Conservation (phyloP, 306 rosid genomes). For the Calophaca sinica region DNA sequence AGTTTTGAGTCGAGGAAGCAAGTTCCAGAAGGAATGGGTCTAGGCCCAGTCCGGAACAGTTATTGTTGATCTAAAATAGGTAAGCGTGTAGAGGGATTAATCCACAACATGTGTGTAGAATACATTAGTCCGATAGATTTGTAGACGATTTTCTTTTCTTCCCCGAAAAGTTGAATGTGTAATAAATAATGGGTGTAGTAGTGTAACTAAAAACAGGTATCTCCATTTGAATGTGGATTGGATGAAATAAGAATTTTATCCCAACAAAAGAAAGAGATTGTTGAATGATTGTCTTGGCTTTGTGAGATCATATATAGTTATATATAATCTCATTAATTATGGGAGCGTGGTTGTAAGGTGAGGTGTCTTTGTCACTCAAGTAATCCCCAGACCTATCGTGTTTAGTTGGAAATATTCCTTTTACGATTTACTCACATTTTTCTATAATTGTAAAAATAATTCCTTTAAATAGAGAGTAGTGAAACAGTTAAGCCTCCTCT, state of each 20-base stretch:
- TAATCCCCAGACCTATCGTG: constrained; percentile 44
- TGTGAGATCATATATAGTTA: background rate
- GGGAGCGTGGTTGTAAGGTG: constrained; percentile 41
- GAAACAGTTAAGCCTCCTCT: constrained; percentile 11
- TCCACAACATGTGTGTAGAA: too few species aligned
- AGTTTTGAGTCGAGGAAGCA: too few species aligned
- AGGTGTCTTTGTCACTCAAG: constrained; percentile 53
- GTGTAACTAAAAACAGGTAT: constrained; percentile 19
- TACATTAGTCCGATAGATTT: too few species aligned
- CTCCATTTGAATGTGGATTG: constrained; percentile 18
- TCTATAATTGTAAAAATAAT: constrained; percentile 2
- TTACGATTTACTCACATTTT: background rate
- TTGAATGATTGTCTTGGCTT: constrained; percentile 38
- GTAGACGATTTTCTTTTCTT: background rate
- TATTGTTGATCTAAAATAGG: too few species aligned
- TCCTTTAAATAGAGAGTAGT: background rate
- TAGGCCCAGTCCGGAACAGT: too few species aligned
- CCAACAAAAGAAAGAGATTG: constrained; percentile 41
- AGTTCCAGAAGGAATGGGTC: too few species aligned
- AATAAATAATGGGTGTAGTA: constrained; percentile 17
- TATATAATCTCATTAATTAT: constrained; percentile 40
- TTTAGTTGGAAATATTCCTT: constrained; percentile 43
- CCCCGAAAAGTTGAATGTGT: constrained; percentile 10
- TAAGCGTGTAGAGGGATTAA: too few species aligned
- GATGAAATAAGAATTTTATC: constrained; percentile 32